Conservation (phyloP, 2,329 filamentous ascomycete genomes). For the Ceratocystis destructans region DNA sequence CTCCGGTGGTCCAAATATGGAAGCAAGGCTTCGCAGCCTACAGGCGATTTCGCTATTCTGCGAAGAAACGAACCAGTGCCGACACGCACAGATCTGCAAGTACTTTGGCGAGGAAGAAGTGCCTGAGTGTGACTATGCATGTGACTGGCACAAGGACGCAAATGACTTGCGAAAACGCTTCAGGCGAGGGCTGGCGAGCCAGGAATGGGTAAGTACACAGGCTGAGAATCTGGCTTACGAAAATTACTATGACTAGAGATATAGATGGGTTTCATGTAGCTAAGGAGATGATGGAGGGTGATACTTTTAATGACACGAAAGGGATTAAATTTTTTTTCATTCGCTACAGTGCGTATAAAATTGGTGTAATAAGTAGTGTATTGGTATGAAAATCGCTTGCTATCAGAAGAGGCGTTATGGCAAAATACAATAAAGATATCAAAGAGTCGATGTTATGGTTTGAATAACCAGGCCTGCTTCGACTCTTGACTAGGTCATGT, state of each 20-base stretch:
- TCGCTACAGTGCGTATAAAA: background rate
- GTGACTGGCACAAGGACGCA: constrained; percentile 63
- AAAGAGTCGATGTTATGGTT: background rate
- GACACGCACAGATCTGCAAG: constrained; percentile 59
- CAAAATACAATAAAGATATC: background rate
- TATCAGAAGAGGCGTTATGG: background rate
- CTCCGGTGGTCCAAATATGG: constrained; percentile 17
- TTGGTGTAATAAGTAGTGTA: background rate
- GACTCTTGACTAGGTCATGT: background rate
- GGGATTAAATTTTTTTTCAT: background rate
- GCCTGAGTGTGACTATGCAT: constrained; percentile 57
- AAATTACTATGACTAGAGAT: constrained; percentile 33
- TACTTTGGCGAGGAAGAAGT: constrained; percentile 58
- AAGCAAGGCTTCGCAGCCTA: constrained; percentile 48
- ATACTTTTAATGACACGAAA: background rate
- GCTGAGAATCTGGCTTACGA: constrained; percentile 45
- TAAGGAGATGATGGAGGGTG: background rate
- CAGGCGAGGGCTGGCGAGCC: constrained; percentile 40
- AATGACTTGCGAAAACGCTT: constrained; percentile 44
- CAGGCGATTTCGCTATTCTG: constrained; percentile 64
- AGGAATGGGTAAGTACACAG: constrained; percentile 52
- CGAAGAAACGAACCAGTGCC: constrained; percentile 58
- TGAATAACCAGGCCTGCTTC: background rate
- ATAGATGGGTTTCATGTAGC: background rate
- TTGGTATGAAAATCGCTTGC: background rate